phyloP scores from a whole-genome alignment of 1,139 yeast genomes.

The Sugiyamaella xylanicola region DNA sequence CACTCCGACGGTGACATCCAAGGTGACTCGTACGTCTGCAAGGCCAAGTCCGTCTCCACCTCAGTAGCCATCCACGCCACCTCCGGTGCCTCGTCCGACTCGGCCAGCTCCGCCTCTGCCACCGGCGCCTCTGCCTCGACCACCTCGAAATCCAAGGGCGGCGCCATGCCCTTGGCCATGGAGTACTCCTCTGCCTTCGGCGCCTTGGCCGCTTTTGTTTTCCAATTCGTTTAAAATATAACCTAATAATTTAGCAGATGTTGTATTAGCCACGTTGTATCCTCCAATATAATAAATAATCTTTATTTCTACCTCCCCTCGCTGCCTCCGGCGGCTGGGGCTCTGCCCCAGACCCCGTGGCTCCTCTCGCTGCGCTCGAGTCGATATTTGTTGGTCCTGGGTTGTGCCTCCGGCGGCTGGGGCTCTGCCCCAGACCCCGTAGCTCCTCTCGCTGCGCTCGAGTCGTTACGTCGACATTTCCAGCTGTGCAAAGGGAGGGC shows the following conservation, averaged over 20 bases:
- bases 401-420: no score
- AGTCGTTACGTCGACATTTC: no score
- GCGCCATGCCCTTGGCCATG: slow-evolving; percentile 47
- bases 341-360: slow-evolving; percentile 2
- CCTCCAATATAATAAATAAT: slow-evolving; percentile 11
- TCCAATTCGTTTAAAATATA: slow-evolving; percentile 39
- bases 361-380: neutral
- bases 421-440: no score
- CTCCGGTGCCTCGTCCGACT: slow-evolving; percentile 31
- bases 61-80: slow-evolving; percentile 46
- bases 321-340: slow-evolving; percentile 27
- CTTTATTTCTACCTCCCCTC: slow-evolving; percentile 26
- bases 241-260: slow-evolving; percentile 7
- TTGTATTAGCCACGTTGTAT: slow-evolving; percentile 32
- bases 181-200: slow-evolving; percentile 40
- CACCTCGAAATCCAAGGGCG: slow-evolving; percentile 45
- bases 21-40: slow-evolving; percentile 87
- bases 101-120: slow-evolving; percentile 40
- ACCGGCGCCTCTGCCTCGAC: slow-evolving; percentile 46
- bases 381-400: no score
- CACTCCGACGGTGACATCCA: slow-evolving; percentile 68
- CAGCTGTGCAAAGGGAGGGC: no score
- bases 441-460: no score
- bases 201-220: slow-evolving; percentile 41
- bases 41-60: slow-evolving; percentile 64